Base-by-base conservation (phyloP, 2,329 filamentous ascomycete species). In the Colletotrichum cordylinicola region DNA sequence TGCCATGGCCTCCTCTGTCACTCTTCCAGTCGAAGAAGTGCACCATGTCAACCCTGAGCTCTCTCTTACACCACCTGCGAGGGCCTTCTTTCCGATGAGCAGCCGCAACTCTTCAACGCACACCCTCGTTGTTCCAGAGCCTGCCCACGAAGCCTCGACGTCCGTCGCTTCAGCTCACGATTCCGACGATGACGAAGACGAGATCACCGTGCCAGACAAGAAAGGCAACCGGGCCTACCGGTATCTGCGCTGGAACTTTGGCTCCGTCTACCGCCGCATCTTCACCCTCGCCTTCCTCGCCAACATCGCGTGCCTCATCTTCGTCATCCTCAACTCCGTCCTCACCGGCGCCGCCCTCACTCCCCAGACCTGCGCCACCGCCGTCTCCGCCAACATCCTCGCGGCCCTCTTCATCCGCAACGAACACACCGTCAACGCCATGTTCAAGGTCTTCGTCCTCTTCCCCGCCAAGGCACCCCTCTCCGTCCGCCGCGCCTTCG, bases 251-350 rank as follows among this genome's bases (percentile, higher is more conserved):
- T 83, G 86, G 79, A 85, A 86, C 35, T 81, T 90, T 72, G 85
- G 91, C 79, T 89, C 89, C 69, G 84, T 88, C 31, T 92, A 92
- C 78, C 87, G 91, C 27, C 87, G 88, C 6, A 87, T 92, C 10
- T 92, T 92, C 82, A 88, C 88, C 56, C 67, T 91, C 12, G 84
- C 90, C 35, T 87, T 89, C 75, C 78, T 91, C 48, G 80, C 84
- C 77, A 92, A 92, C 78, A 78, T 88, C 58, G 85, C 84, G 33
- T 89, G 88, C 35, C 82, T 90, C 68, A 78, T 88, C 39, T 78
- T 84, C 67, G 85, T 83, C 21, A 83, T 88, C 71, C 24, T 62
- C 55, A 58, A 52, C 48, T 74, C 74, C 18, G 15, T 70, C 56
- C 58, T 79, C 56, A 78, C 78, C 60, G 71, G 61, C 60, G 21